Evolutionary conservation across 2,329 filamentous ascomycete species (phyloP).

Genomic region (Cadophora malorum): DNA sequence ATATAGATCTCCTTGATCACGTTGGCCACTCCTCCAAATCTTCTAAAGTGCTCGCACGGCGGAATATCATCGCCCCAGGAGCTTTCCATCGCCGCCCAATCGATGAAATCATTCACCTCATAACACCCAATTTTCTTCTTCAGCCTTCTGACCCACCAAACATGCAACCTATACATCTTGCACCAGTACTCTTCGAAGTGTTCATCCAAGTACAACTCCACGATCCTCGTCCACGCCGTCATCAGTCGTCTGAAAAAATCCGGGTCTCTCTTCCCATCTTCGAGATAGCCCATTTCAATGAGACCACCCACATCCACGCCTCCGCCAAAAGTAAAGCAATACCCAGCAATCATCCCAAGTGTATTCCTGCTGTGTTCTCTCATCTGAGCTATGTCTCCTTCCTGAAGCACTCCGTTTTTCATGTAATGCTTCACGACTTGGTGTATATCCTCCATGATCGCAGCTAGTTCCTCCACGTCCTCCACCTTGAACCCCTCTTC

Average conservation of each 20-base stretch:
- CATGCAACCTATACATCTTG: neutral
- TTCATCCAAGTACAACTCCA: neutral
- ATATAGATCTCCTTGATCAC: neutral
- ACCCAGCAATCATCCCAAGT: neutral
- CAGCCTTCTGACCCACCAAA: neutral
- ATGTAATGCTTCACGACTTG: neutral
- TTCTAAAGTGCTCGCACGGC: neutral
- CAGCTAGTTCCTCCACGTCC: neutral
- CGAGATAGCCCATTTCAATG: neutral
- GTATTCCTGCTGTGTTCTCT: neutral
- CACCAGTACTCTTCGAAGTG: neutral
- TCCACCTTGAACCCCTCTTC: slow-evolving; percentile 1
- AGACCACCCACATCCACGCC: neutral
- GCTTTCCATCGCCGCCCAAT: slow-evolving; percentile 7
- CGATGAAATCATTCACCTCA: neutral
- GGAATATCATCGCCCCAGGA: neutral
- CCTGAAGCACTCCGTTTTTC: no score
- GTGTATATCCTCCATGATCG: neutral
- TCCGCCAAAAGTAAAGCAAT: neutral
- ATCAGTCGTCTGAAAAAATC: slow-evolving; percentile 1
- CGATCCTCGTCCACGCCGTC: neutral
- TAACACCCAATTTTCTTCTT: neutral
- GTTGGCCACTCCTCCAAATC: neutral
- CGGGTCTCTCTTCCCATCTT: slow-evolving; percentile 7
- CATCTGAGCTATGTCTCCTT: neutral